These are phyloP conservation scores for Neonectria ditissima DNA, from an alignment of 2,329 filamentous ascomycete genomes.

Conservation along the genomic window DNA sequence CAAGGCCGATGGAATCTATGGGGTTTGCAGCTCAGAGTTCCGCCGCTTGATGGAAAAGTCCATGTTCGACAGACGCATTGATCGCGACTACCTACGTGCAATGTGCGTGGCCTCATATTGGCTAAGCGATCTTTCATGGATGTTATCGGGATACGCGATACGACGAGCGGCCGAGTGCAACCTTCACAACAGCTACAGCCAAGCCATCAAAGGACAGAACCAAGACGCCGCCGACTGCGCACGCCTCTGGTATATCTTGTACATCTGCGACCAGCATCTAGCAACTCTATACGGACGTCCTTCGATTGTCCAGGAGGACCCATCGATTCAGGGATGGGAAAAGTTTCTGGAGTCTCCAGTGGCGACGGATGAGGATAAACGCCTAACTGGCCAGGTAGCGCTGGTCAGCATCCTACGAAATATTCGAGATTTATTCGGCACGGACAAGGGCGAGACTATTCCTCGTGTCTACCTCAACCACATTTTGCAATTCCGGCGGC, in stretches of 20 bases:
- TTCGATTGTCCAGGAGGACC: constrained; percentile 68
- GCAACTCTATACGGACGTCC: constrained; percentile 71
- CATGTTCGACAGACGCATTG: constrained; percentile 53
- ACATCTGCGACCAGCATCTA: constrained; percentile 71
- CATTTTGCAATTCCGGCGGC: constrained; percentile 48
- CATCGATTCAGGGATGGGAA: constrained; percentile 68
- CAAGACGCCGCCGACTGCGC: constrained; percentile 64
- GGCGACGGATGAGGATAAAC: constrained; percentile 65
- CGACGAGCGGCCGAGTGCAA: constrained; percentile 62
- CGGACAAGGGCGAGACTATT: constrained; percentile 65
- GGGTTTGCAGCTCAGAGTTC: constrained; percentile 67
- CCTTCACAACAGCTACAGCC: constrained; percentile 56
- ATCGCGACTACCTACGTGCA: constrained; percentile 67
- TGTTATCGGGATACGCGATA: constrained; percentile 67
- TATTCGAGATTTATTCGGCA: constrained; percentile 67
- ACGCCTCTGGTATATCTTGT: constrained; percentile 71
- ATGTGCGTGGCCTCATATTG: constrained; percentile 73
- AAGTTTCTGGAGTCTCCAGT: constrained; percentile 64
- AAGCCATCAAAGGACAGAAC: constrained; percentile 52
- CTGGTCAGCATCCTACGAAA: constrained; percentile 69
- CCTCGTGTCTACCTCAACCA: constrained; percentile 66
- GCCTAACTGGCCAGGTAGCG: constrained; percentile 70
- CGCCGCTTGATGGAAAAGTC: constrained; percentile 64
- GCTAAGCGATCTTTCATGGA: constrained; percentile 73
- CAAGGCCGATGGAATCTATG: constrained; percentile 63